Conservation (phyloP, 495 filamentous ascomycete genomes). For the Recurvomyces mirabilis region DNA sequence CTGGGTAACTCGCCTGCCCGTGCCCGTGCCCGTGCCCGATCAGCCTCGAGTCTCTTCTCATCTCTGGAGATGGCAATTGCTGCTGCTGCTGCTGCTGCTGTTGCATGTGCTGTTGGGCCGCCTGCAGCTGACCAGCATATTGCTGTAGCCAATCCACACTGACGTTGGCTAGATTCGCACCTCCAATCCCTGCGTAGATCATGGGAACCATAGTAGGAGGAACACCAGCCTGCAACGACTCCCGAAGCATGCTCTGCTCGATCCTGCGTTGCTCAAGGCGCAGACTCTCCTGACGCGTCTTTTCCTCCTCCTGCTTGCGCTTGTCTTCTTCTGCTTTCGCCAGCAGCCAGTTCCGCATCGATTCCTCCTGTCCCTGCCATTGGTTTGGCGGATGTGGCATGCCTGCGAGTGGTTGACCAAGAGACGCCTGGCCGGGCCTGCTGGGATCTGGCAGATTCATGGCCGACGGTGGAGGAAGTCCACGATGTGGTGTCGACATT, state of each 20-base stretch:
- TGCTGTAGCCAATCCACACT: conserved; percentile 67
- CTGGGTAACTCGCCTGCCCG: conserved; percentile 16
- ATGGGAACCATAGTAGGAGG: conserved; percentile 80
- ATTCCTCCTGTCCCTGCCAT: conserved; percentile 67
- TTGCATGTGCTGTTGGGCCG: conserved; percentile 36
- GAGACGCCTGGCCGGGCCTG: conserved; percentile 6
- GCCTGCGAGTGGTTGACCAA: conserved; percentile 26
- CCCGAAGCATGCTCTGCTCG: conserved; percentile 73
- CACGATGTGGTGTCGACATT: conserved; percentile 66
- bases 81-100: conserved; percentile 39
- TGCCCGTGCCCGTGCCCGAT: conserved; percentile 25
- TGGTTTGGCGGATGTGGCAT: conserved; percentile 60
- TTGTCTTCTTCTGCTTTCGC: conserved; percentile 80
- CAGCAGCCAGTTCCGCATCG: conserved; percentile 68
- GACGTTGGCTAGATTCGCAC: conserved; percentile 48
- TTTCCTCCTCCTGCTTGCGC: conserved; percentile 77
- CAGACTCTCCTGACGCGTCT: conserved; percentile 66
- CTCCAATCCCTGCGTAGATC: conserved; percentile 75
- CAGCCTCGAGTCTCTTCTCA: conserved; percentile 36
- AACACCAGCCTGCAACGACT: conserved; percentile 68
- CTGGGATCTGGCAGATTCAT: conserved; percentile 46
- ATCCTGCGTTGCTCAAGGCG: conserved; percentile 71
- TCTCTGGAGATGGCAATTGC: conserved; percentile 32
- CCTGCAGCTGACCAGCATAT: conserved; percentile 39
- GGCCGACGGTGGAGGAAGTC: conserved; percentile 61